Percentiles rank a stretch among this genome's conserved stretches.
phyloP scores from a whole-genome alignment of 805 yeast species.

The Kuraishia piskuri region DNA sequence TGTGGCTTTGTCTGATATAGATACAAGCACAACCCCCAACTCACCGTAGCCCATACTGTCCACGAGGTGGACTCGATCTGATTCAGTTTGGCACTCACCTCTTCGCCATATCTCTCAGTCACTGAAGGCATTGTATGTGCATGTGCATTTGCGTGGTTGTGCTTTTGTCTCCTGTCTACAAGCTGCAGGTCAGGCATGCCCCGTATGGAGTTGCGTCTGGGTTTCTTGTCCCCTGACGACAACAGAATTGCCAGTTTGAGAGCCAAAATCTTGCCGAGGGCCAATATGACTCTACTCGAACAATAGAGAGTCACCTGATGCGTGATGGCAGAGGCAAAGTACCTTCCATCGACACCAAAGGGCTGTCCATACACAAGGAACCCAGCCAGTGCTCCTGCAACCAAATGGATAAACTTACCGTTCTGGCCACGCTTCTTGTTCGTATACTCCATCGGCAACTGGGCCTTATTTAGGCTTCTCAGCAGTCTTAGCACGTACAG shows the following conservation, averaged over 20 bases:
- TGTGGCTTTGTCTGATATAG: slow-evolving; percentile 56
- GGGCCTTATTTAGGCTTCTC: not conserved
- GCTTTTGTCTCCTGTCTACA: not conserved
- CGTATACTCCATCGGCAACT: not conserved
- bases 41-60: slow-evolving; percentile 51
- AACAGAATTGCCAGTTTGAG: slow-evolving; percentile 13
- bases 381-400: slow-evolving; percentile 23
- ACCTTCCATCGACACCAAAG: not conserved
- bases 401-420: slow-evolving; percentile 10
- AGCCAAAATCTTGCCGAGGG: slow-evolving; percentile 43
- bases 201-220: not conserved
- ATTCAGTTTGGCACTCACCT: not conserved
- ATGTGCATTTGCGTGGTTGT: not conserved
- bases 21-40: slow-evolving; percentile 72
- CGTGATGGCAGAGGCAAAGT: slow-evolving; percentile 31
- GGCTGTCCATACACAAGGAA: slow-evolving; percentile 18
- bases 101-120: not conserved
- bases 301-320: slow-evolving; percentile 72
- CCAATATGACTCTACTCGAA: slow-evolving; percentile 58
- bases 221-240: slow-evolving; percentile 8
- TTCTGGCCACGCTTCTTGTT: not conserved
- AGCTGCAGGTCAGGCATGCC: not conserved
- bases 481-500: slow-evolving; percentile 4
- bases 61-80: slow-evolving; percentile 31
- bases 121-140: not conserved